Evolutionary conservation across 345 rosid species (phyloP).

Genomic region (Trapa incisa): DNA sequence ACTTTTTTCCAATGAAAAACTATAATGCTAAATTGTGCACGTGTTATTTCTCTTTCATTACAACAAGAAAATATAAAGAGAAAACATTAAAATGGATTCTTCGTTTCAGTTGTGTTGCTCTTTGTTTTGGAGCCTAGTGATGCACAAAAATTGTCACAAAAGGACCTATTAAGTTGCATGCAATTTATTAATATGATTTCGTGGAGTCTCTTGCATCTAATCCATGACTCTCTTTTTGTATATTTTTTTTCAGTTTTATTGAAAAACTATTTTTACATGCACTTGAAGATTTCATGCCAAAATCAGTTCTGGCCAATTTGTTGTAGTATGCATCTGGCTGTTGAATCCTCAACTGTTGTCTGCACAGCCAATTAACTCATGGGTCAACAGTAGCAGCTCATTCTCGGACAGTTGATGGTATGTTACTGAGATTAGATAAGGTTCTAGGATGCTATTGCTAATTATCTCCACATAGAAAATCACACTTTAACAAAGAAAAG

Average conservation of each 20-base stretch:
- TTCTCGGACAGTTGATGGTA: slow-evolving; percentile 73
- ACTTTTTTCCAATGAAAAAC: no score
- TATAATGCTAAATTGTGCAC: no score
- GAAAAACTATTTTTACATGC: slow-evolving; percentile 71
- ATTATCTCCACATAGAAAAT: not conserved
- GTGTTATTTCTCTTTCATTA: no score
- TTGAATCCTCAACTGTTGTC: slow-evolving; percentile 77
- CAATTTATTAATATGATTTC: no score
- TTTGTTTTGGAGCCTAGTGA: no score
- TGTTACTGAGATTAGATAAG: slow-evolving; percentile 84
- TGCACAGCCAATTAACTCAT: slow-evolving; percentile 49
- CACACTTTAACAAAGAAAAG: not conserved
- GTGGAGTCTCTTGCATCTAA: no score
- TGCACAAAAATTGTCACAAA: no score
- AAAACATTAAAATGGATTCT: no score
- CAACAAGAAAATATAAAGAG: no score
- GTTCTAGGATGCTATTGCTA: not conserved
- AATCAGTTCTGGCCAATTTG: slow-evolving; percentile 77
- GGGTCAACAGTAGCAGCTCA: slow-evolving; percentile 40
- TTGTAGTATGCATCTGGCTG: slow-evolving; percentile 75
- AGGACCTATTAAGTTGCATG: no score
- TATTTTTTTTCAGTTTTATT: slow-evolving; percentile 46
- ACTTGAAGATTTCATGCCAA: slow-evolving; percentile 74
- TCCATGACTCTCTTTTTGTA: not conserved
- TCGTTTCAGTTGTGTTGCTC: no score